Base-by-base conservation (phyloP, 1,284 basidiomycete species). In the Ceratobasidium sp. region DNA sequence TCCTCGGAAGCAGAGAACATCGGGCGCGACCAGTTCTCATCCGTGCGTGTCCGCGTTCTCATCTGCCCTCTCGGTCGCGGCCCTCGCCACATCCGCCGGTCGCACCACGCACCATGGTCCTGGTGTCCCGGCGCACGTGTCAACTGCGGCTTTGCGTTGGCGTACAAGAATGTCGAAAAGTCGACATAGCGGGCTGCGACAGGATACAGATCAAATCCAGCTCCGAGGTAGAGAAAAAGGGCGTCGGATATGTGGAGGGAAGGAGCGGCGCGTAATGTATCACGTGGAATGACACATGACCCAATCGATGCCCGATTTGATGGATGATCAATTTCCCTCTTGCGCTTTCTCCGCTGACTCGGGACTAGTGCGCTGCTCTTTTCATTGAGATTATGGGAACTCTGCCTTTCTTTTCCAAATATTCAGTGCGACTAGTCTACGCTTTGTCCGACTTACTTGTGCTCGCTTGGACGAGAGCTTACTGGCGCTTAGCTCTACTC, bases 101-200 rank as follows among this genome's bases (percentile, higher is more conserved):
- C 64, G 16, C 64, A 23, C 64, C 64, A 69, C 3, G 49, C 50
- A 5, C 50, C 64, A 28, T 69, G 64, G 52, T 69, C 64, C n/a
- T 52, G 50, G 52, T 69, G 49, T 49, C 64, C 64, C 7, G 64
- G 64, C 2, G 64, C 64, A 9, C 64, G 64, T 7, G 64, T 69
- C 30, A 69, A 43, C 0, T 52, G 64, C 2, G 64, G 64, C 21
- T 69, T 69, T 7, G 64, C 64, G 30, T 69, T 52, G 38, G 57
- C 64, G 32, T 69, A 69, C 21, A 69, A 52, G 43, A 69, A 69
- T 26, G 50, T 43, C 8, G 64, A 54, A 21, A 57, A 69, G 6
- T 52, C 64, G 21, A 52, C 64, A 23, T 54, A 69, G 18, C 43
- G 64, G 13, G 38, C 30, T 3, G 64, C 64, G 38, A 69, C 52